Evolutionary conservation across 2,329 filamentous ascomycete species (phyloP), one percentile per base, ranked within the genome.

Genomic region (Hypoxylon sp.): DNA sequence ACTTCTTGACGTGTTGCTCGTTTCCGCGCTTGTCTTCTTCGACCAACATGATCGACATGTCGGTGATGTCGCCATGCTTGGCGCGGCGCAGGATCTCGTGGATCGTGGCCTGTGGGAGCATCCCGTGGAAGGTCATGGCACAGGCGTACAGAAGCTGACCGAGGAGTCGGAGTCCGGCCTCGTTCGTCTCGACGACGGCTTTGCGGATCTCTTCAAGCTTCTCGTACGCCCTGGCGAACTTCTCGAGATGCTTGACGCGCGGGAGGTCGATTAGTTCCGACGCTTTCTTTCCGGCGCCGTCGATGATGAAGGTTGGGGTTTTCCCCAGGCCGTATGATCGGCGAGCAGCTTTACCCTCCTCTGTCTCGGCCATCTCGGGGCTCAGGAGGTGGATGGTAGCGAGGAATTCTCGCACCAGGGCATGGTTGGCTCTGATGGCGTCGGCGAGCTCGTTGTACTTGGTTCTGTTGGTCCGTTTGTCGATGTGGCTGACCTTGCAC

Each of bases 381-480:
- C 35, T 53, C 1, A 63, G 42, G 44, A 48, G 26, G 24, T 50
- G 24, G 17, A 58, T 14, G 35, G 50, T 17, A 17, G 35, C 37
- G 29, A 46, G 13, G 51, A 52, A 63, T 8, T 58, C 60, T n/a
- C 26, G 31, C 17, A 63, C 35, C 17, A 58, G 24, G 8, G 11
- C 52, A 22, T 51, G 60, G 26, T 52, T 39, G 3, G n/a, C 24
- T 6, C 22, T 33, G 26, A 63, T 22, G 31, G 31, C 13, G 3
- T 33, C 3, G 29, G 5, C 1, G n/a, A 62, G 58, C 37, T 66
- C 59, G 9, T 33, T 31, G 9, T n/a, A 11, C n/a, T 39, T 51
- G 29, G 46, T 19, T 46, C 19, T 52, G 42, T 59, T 67, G 31
- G 52, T 57, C 11, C 50, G 37, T 3, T 64, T 60, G 19, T 64